phyloP scores from a whole-genome alignment of 1,284 basidiomycete species.

The Ceratobasidium sp. region DNA sequence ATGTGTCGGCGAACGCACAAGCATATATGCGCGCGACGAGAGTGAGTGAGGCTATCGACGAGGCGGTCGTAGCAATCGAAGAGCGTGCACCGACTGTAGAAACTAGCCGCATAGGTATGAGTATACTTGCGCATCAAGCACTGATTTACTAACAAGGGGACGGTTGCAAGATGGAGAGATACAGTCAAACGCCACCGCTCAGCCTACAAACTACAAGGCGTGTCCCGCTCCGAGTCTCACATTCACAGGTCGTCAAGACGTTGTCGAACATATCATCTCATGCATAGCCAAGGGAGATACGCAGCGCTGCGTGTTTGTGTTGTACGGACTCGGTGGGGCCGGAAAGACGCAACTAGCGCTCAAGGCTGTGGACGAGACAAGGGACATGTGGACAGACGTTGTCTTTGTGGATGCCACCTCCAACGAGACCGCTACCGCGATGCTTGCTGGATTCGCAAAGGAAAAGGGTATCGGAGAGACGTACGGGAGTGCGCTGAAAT shows the following conservation, averaged over 20 bases:
- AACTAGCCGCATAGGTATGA: background rate
- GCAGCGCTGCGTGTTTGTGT: background rate
- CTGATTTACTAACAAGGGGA: too few relatives aligned
- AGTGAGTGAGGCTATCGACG: background rate
- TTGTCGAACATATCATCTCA: background rate
- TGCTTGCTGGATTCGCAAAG: background rate
- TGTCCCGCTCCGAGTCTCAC: background rate
- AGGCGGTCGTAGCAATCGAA: background rate
- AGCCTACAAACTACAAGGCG: background rate
- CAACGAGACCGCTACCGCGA: background rate
- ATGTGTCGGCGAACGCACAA: background rate
- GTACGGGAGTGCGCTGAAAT: background rate
- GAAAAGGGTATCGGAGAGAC: background rate
- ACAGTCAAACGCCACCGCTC: background rate
- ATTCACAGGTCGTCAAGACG: background rate
- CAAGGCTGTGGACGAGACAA: background rate
- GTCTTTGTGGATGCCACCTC: slow-evolving; percentile 33
- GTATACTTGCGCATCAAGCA: background rate
- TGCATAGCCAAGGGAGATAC: background rate
- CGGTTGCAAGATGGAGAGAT: slow-evolving; percentile 9
- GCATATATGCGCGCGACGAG: background rate
- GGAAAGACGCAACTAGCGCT: slow-evolving; percentile 36
- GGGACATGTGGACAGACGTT: background rate
- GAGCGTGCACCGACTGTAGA: background rate
- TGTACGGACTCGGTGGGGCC: slow-evolving; percentile 18